phyloP scores from a whole-genome alignment of 2,329 filamentous ascomycete species.

The Colletotrichum falcatum region DNA sequence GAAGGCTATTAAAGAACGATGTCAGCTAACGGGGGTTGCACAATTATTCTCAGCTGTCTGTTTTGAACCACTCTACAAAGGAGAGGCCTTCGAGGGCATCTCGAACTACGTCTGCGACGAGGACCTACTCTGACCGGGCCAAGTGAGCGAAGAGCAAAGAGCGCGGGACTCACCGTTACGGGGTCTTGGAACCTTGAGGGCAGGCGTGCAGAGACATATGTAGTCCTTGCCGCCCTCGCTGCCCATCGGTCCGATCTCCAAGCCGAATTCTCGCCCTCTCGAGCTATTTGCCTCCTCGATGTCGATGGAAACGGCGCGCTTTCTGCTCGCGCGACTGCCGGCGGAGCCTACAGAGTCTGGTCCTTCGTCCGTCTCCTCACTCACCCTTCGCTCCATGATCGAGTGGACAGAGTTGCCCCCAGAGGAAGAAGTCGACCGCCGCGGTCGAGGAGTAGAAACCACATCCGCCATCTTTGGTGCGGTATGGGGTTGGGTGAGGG shows the following conservation, averaged over 20 bases:
- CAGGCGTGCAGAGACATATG: conserved; percentile 68
- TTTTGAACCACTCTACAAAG: conserved; percentile 38
- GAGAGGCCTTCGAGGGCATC: conserved; percentile 19
- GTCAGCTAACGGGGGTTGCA: conserved; percentile 45
- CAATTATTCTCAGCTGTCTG: conserved; percentile 29
- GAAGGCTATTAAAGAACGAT: conserved; percentile 74
- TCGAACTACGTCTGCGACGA: conserved; percentile 18
- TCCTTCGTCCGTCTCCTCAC: conserved; percentile 37
- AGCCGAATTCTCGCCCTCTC: conserved; percentile 49
- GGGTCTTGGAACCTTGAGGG: conserved; percentile 69
- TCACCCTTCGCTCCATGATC: conserved; percentile 42
- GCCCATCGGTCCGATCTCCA: conserved; percentile 51
- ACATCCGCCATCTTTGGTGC: conserved; percentile 41
- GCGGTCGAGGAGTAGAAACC: conserved; percentile 35
- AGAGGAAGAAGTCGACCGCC: conserved; percentile 42
- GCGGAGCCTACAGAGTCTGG: conserved; percentile 32
- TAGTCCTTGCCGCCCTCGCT: conserved; percentile 50
- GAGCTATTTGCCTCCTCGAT: conserved; percentile 57
- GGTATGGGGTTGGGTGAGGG: conserved; percentile 14
- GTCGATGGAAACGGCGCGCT: conserved; percentile 61
- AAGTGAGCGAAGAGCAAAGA: conserved; percentile 29
- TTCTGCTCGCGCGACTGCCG: conserved; percentile 47
- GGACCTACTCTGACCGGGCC: conserved; percentile 30
- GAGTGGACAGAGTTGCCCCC: conserved; percentile 39
- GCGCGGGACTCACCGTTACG: conserved; percentile 64